Percentiles rank a stretch among this genome's conserved stretches.
These are phyloP conservation scores for Aspergillus pseudoglaucus DNA, from an alignment of 2,329 filamentous ascomycete species.

Conservation along the genomic window DNA sequence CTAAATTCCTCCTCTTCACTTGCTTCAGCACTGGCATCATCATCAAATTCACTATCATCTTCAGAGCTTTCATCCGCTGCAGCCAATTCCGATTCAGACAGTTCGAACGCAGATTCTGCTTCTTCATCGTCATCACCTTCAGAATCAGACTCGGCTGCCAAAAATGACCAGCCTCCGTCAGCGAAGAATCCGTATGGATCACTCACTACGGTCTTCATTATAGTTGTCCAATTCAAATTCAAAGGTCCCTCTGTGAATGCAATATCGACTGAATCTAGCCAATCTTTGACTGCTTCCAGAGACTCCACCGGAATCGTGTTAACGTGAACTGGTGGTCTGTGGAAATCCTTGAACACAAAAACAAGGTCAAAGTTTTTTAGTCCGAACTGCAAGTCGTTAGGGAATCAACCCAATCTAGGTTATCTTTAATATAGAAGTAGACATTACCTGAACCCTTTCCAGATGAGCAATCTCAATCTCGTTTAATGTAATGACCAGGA, in stretches of 20 bases:
- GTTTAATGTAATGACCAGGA: slow-evolving; percentile 89
- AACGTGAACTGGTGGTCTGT: slow-evolving; percentile 82
- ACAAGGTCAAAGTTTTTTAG: slow-evolving; percentile 99
- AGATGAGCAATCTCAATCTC: slow-evolving; percentile 96
- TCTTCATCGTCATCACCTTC: slow-evolving; percentile 71
- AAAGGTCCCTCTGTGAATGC: slow-evolving; percentile 89
- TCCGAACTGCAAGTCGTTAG: slow-evolving; percentile 61
- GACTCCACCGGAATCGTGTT: slow-evolving; percentile 97
- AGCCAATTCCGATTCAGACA: slow-evolving; percentile 73
- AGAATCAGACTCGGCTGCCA: slow-evolving; percentile 79
- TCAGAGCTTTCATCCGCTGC: slow-evolving; percentile 70
- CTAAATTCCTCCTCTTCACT: slow-evolving; percentile 59
- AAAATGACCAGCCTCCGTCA: slow-evolving; percentile 92
- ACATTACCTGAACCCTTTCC: slow-evolving; percentile 67
- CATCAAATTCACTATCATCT: slow-evolving; percentile 88
- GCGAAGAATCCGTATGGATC: slow-evolving; percentile 93
- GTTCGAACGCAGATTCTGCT: slow-evolving; percentile 87
- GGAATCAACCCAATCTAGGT: not conserved
- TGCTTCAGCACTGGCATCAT: slow-evolving; percentile 74
- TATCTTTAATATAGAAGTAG: not conserved
- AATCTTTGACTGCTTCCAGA: slow-evolving; percentile 93
- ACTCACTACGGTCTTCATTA: slow-evolving; percentile 97
- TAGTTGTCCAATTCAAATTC: slow-evolving; percentile 97
- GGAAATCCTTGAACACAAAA: slow-evolving; percentile 96
- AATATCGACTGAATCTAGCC: slow-evolving; percentile 92